phyloP scores from a whole-genome alignment of 805 yeast species.

The Zygotorulaspora danielsina region DNA sequence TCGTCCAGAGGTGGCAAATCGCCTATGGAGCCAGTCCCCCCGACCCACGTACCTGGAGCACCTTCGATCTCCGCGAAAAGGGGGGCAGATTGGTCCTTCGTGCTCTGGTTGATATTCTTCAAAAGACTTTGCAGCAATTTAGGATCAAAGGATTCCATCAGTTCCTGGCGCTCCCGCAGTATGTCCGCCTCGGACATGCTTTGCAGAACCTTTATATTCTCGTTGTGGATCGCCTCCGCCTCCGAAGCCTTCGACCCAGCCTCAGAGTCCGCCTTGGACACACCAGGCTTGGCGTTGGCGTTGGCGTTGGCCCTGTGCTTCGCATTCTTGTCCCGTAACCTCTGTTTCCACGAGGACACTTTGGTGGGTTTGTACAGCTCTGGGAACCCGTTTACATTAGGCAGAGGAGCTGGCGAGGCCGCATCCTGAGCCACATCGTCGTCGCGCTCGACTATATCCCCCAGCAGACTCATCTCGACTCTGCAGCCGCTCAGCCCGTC shows the following conservation, averaged over 20 bases:
- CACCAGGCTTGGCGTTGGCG: conserved; percentile 8
- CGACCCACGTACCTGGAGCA: conserved; percentile 38
- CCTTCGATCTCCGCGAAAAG: conserved; percentile 36
- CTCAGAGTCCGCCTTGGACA: conserved; percentile 1
- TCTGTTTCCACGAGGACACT: conserved; percentile 49
- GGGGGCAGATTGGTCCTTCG: conserved; percentile 41
- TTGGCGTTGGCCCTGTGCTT: not conserved
- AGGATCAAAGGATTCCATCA: conserved; percentile 66
- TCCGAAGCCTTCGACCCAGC: conserved; percentile 42
- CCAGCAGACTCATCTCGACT: conserved; percentile 57
- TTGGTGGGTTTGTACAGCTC: conserved; percentile 35
- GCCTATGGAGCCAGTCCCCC: conserved; percentile 25
- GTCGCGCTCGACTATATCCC: conserved; percentile 64
- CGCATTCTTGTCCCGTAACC: conserved; percentile 38
- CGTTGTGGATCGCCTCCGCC: conserved; percentile 70
- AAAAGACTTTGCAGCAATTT: conserved; percentile 55
- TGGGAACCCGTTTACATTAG: conserved; percentile 30
- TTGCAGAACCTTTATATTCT: conserved; percentile 60
- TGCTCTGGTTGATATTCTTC: conserved; percentile 51
- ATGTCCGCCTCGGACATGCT: conserved; percentile 65
- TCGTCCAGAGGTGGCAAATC: conserved; percentile 28
- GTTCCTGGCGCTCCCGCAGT: conserved; percentile 57
- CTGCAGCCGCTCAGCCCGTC: no score
- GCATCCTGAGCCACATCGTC: conserved; percentile 4
- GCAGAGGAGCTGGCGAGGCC: conserved; percentile 3